Conservation (phyloP, 768 basidiomycete species). For the Cystofilobasidium ferigula region DNA sequence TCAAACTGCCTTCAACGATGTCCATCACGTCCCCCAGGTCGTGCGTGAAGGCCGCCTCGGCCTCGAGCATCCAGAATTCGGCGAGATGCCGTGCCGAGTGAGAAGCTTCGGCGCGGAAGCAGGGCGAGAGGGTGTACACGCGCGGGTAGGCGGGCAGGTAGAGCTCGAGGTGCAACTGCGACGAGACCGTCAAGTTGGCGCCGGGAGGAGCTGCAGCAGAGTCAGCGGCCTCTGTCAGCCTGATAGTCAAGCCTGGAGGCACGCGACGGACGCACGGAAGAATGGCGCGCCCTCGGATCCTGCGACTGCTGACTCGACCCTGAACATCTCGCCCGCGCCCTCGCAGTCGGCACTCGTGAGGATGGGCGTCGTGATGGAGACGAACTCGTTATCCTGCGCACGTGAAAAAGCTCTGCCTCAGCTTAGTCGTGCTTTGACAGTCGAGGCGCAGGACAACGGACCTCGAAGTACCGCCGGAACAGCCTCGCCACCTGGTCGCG, state of each 20-base stretch:
- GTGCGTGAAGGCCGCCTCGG: slow-evolving; percentile 63
- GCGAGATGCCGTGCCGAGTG: slow-evolving; percentile 82
- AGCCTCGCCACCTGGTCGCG: slow-evolving; percentile 43
- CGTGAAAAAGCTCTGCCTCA: neutral
- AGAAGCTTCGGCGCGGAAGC: slow-evolving; percentile 85
- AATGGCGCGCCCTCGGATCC: slow-evolving; percentile 43
- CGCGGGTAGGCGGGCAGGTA: slow-evolving; percentile 64
- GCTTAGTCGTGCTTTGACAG: neutral
- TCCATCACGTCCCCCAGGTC: slow-evolving; percentile 47
- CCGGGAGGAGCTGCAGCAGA: slow-evolving; percentile 27
- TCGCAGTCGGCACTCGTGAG: slow-evolving; percentile 88
- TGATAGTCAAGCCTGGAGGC: neutral
- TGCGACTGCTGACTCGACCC: slow-evolving; percentile 39
- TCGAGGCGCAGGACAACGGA: neutral
- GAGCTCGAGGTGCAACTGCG: slow-evolving; percentile 89
- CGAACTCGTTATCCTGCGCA: slow-evolving; percentile 68
- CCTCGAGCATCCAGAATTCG: slow-evolving; percentile 99
- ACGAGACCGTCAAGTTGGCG: slow-evolving; percentile 73
- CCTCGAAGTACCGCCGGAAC: slow-evolving; percentile 16
- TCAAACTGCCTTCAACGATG: slow-evolving; percentile 51
- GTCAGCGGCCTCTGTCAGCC: slow-evolving; percentile 1
- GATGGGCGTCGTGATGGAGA: slow-evolving; percentile 70
- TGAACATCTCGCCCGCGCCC: slow-evolving; percentile 88
- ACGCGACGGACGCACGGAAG: slow-evolving; percentile 45
- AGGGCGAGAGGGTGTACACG: slow-evolving; percentile 83